Evolutionary conservation across 148 eudicot genomes (phyloP), one percentile per base, ranked within the genome.

Genomic region (Fagopyrum esculentum): DNA sequence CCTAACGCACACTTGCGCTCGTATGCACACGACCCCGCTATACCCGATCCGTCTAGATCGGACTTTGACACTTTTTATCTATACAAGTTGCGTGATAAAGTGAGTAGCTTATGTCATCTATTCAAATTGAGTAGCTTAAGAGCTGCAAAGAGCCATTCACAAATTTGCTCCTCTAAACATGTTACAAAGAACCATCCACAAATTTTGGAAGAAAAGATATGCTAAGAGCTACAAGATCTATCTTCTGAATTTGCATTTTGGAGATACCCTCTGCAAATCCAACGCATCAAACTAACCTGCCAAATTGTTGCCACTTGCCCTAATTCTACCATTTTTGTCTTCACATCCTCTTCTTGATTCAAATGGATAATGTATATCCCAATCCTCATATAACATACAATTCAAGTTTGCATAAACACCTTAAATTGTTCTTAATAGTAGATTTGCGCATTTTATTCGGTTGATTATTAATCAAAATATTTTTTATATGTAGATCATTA

Each of bases 251-350:
- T 4, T 56, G 30, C 61, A 15, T 17, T 22, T 59, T 59, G 66
- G 40, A 22, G 40, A 59, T 59, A 13, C 3, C 11, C 44, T 59
- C 11, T 59, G 64, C n/a, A 66, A 40, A 66, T 66, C 45, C n/a
- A 29, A 29, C 19, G 43, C 1, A 13, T 17, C 71, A 66, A 0
- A 17, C 4, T 13, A 66, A 40, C 40, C 15, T 9, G 17, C 9
- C 22, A 59, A 19, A 66, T 66, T 66, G 71, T 66, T 66, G 71
- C 71, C 45, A 40, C 71, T 13, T 63, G 69, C 69, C 44, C 71
- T 6, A 66, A 66, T 66, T 66, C 71, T 6, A 35, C 16, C 45
- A 40, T 66, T 66, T 66, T 66, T 63, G 69, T 63, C 45, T 35
- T 30, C 11, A 15, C 4, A 61, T 35, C 3, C 69, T 10, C 44